Evolutionary conservation across 306 rosid genomes (phyloP).

Genomic region (Casuarina glauca): DNA sequence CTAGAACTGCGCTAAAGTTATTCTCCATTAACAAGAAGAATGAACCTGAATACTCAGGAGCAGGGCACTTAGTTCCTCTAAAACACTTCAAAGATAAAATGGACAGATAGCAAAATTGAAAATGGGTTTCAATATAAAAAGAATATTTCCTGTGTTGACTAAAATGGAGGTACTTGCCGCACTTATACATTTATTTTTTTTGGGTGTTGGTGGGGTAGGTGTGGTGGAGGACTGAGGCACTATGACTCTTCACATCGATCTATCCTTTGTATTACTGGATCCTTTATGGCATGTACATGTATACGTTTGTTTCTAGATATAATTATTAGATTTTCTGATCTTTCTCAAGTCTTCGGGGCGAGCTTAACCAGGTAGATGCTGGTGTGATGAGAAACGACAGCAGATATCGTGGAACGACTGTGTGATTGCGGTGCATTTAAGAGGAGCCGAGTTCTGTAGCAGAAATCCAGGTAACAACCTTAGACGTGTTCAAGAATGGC

Average conservation of each 20-base stretch:
- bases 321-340: constrained; percentile 21
- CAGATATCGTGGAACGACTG: constrained; percentile 11
- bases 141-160: no score
- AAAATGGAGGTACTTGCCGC: no score
- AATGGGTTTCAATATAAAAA: no score
- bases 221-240: neutral
- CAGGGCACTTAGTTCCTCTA: no score
- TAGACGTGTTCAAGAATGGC: constrained; percentile 67
- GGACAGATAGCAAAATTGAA: no score
- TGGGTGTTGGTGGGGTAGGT: no score
- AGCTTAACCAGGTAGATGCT: constrained; percentile 7
- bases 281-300: constrained; percentile 13
- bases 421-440: neutral
- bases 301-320: neutral
- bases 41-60: no score
- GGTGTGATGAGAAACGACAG: constrained; percentile 21
- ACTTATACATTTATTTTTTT: no score
- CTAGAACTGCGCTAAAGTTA: no score
- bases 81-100: no score
- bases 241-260: no score
- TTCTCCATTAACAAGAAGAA: no score
- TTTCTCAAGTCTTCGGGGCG: constrained; percentile 24
- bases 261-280: constrained; percentile 24
- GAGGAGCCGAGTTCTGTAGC: neutral
- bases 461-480: constrained; percentile 20